Conservation (phyloP, 768 basidiomycete genomes). For the Podaxis sp. region DNA sequence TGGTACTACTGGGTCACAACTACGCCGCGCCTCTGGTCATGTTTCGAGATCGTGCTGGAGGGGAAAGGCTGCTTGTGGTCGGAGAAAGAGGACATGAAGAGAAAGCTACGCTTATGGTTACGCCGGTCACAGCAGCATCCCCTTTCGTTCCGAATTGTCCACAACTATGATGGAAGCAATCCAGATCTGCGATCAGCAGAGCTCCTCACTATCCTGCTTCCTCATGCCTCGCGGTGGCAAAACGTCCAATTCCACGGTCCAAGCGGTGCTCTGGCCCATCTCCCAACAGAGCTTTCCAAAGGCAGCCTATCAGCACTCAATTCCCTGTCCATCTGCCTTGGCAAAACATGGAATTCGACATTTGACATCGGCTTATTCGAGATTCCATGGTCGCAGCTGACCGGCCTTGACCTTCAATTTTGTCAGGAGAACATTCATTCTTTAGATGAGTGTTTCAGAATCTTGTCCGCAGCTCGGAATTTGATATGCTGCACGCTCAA, state of each 20-base stretch:
- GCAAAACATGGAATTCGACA: slow-evolving; percentile 23
- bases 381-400: slow-evolving; percentile 42
- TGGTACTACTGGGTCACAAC: slow-evolving; percentile 41
- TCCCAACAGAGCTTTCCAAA: slow-evolving; percentile 23
- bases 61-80: slow-evolving; percentile 22
- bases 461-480: slow-evolving; percentile 32
- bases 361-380: slow-evolving; percentile 26
- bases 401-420: slow-evolving; percentile 35
- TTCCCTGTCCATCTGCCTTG: slow-evolving; percentile 31
- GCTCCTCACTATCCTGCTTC: slow-evolving; percentile 30
- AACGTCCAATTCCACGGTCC: slow-evolving; percentile 35
- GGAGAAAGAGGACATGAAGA: slow-evolving; percentile 20
- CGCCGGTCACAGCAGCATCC: slow-evolving; percentile 33
- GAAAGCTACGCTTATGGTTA: slow-evolving; percentile 30
- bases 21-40: slow-evolving; percentile 49
- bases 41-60: slow-evolving; percentile 34
- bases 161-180: slow-evolving; percentile 21
- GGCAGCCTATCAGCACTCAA: slow-evolving; percentile 29
- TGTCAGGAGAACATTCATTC: slow-evolving; percentile 32
- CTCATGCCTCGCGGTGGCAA: slow-evolving; percentile 37
- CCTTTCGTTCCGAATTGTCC: slow-evolving; percentile 31
- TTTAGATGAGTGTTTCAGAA: slow-evolving; percentile 34
- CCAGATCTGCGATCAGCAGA: slow-evolving; percentile 25
- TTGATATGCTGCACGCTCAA: slow-evolving; percentile 33
- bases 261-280: slow-evolving; percentile 24